Evolutionary conservation across 371 early-diverging fungal genomes (phyloP).

Genomic region (Circinella minor): DNA sequence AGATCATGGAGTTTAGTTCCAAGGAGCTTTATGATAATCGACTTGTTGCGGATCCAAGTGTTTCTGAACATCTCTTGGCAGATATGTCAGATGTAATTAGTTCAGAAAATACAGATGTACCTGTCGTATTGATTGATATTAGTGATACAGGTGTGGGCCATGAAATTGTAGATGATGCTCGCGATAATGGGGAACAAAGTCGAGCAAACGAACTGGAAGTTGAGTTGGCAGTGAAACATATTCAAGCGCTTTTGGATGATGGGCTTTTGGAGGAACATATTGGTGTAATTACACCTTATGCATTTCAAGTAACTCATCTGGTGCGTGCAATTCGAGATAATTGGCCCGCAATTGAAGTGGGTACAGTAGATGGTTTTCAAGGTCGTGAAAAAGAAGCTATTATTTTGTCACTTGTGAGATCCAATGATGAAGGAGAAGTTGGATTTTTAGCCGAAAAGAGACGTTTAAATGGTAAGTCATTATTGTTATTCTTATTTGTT

Average conservation of each 20-base stretch:
- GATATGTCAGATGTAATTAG: constrained; percentile 64
- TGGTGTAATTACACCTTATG: constrained; percentile 89
- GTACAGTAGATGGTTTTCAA: constrained; percentile 96
- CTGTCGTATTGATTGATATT: constrained; percentile 81
- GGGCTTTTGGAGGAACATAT: constrained; percentile 72
- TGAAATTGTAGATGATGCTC: constrained; percentile 56
- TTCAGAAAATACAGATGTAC: constrained; percentile 62
- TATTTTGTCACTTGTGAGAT: constrained; percentile 85
- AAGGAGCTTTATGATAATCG: constrained; percentile 63
- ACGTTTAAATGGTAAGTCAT: constrained; percentile 73
- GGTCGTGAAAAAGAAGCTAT: constrained; percentile 96
- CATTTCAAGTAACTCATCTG: constrained; percentile 73
- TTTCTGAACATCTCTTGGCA: constrained; percentile 64
- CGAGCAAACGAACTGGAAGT: constrained; percentile 82
- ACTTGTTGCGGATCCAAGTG: constrained; percentile 71
- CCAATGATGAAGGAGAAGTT: constrained; percentile 79
- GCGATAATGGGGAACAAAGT: constrained; percentile 59
- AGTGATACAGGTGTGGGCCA: constrained; percentile 63
- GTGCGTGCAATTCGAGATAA: constrained; percentile 39
- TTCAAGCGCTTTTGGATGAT: constrained; percentile 61
- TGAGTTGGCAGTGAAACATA: constrained; percentile 63
- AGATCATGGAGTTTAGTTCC: constrained; percentile 83
- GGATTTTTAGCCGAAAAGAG: constrained; percentile 91
- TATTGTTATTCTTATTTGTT: not conserved
- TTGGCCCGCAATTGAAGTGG: constrained; percentile 71